Conservation (phyloP, 2,329 filamentous ascomycete species). For the Neonectria hederae region DNA sequence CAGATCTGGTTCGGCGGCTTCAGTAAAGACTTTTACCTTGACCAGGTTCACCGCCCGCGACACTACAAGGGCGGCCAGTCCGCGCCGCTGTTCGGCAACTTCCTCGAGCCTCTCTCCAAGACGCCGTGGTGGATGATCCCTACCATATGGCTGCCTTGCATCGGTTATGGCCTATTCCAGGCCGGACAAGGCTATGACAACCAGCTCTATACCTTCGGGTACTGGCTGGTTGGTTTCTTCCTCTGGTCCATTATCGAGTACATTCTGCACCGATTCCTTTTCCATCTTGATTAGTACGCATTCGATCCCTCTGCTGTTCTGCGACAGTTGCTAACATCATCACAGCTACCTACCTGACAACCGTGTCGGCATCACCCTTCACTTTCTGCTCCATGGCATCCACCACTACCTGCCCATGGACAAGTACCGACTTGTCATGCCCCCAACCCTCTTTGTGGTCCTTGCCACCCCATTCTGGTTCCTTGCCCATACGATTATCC, state of each 20-base stretch:
- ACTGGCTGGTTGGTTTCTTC: slow-evolving; percentile 75
- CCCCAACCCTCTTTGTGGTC: slow-evolving; percentile 83
- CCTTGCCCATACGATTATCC: slow-evolving; percentile 84
- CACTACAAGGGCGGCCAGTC: slow-evolving; percentile 95
- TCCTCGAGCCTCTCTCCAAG: slow-evolving; percentile 95
- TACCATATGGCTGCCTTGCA: slow-evolving; percentile 81
- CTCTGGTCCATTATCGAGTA: slow-evolving; percentile 96
- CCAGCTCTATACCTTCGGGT: slow-evolving; percentile 59
- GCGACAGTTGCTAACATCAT: slow-evolving; percentile 42
- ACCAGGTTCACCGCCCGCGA: slow-evolving; percentile 93
- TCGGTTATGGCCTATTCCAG: slow-evolving; percentile 76
- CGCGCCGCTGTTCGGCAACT: slow-evolving; percentile 95
- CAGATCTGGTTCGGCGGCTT: slow-evolving; percentile 92
- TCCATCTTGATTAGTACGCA: slow-evolving; percentile 90
- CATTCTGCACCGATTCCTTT: slow-evolving; percentile 85
- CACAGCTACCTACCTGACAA: slow-evolving; percentile 88
- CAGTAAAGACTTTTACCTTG: slow-evolving; percentile 93
- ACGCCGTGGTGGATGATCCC: slow-evolving; percentile 96
- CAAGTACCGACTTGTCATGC: slow-evolving; percentile 96
- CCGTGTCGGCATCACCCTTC: slow-evolving; percentile 81
- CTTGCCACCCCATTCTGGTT: slow-evolving; percentile 94
- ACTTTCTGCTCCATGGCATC: slow-evolving; percentile 95
- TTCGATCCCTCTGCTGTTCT: neutral
- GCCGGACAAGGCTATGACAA: slow-evolving; percentile 69
- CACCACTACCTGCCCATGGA: slow-evolving; percentile 99